These are phyloP conservation scores for Metschnikowia henanensis DNA, from an alignment of 805 yeast genomes.

Conservation along the genomic window DNA sequence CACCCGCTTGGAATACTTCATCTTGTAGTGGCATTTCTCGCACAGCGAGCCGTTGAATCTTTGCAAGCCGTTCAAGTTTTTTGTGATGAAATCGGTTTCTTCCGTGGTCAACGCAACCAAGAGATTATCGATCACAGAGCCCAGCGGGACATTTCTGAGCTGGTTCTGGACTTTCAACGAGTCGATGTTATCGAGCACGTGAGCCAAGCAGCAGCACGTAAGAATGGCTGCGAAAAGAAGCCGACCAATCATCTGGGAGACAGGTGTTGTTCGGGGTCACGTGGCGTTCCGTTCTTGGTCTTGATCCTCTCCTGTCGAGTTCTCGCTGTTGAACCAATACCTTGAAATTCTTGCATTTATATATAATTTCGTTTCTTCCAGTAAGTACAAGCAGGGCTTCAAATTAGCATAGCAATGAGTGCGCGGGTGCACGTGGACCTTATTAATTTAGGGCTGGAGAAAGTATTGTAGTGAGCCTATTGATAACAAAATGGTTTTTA, in stretches of 20 bases:
- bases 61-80: constrained; percentile 29
- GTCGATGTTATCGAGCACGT: constrained; percentile 27
- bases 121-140: constrained; percentile 25
- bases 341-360: background rate
- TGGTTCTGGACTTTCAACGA: constrained; percentile 23
- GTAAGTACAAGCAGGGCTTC: background rate
- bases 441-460: too few relatives aligned
- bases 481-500: too few relatives aligned
- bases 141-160: constrained; percentile 13
- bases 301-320: background rate
- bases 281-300: too few relatives aligned
- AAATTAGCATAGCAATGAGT: too few relatives aligned
- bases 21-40: constrained; percentile 36
- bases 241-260: constrained; percentile 1
- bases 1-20: constrained; percentile 30
- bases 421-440: background rate
- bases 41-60: constrained; percentile 34
- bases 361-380: background rate
- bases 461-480: too few relatives aligned
- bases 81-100: constrained; percentile 31
- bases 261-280: background rate
- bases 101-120: constrained; percentile 23
- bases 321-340: background rate
- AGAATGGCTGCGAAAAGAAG: constrained; percentile 16
- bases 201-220: constrained; percentile 13